Conservation (phyloP, 2,329 filamentous ascomycete genomes). For the Exophiala oligosperma region DNA sequence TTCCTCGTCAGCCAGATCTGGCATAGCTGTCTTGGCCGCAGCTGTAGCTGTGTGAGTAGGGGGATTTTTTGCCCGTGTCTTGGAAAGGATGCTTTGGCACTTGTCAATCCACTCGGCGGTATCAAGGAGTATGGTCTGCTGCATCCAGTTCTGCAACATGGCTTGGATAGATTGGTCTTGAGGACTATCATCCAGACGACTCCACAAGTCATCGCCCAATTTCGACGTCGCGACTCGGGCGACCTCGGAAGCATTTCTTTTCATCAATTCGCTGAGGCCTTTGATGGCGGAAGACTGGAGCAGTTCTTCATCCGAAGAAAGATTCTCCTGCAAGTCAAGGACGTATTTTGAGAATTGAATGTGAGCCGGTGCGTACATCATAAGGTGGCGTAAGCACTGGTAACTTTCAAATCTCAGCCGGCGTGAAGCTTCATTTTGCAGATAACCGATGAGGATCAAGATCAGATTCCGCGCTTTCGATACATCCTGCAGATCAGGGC, state of each 20-base stretch:
- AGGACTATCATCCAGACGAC: conserved; percentile 76
- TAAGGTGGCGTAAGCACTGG: conserved; percentile 84
- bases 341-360: conserved; percentile 86
- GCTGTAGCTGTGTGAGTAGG: conserved; percentile 22
- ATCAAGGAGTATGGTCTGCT: conserved; percentile 79
- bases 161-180: conserved; percentile 78
- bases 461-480: conserved; percentile 90
- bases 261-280: conserved; percentile 92
- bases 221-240: conserved; percentile 72
- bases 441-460: conserved; percentile 78
- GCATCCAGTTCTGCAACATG: conserved; percentile 89
- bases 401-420: conserved; percentile 75
- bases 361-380: conserved; percentile 84
- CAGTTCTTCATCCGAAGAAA: conserved; percentile 67
- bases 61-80: conserved; percentile 72
- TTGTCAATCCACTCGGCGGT: conserved; percentile 84
- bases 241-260: conserved; percentile 81
- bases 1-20: conserved; percentile 94
- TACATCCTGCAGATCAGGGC: conserved; percentile 90
- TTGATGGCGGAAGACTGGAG: conserved; percentile 81
- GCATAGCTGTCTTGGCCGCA: conserved; percentile 47
- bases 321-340: conserved; percentile 72
- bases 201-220: conserved; percentile 89
- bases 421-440: conserved; percentile 71
- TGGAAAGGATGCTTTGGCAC: conserved; percentile 84